Conservation (phyloP, 192 early-diverging fungal species). For the Backusella morwellensis region DNA sequence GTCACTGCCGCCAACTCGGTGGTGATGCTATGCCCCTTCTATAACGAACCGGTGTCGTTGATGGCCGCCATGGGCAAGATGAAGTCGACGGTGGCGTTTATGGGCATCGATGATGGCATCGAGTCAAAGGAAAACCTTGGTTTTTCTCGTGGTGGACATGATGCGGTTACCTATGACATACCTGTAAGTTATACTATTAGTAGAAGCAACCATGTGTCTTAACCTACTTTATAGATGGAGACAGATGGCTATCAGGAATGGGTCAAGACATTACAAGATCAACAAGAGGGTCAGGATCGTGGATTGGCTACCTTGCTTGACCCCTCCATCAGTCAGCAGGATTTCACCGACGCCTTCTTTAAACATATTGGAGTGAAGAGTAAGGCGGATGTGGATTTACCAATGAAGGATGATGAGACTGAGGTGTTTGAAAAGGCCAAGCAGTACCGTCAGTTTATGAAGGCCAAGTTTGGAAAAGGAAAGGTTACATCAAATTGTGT, state of each 20-base stretch:
- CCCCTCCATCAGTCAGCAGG: constrained; percentile 16
- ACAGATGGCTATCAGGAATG: constrained; percentile 9
- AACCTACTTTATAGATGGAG: background rate
- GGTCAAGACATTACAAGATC: constrained; percentile 19
- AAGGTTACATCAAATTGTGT: background rate
- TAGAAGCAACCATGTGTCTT: background rate
- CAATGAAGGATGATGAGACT: background rate
- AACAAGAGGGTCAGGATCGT: constrained; percentile 27
- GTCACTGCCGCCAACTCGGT: constrained; percentile 29
- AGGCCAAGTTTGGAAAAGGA: constrained; percentile 13
- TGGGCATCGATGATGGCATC: constrained; percentile 13
- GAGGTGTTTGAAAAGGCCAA: background rate
- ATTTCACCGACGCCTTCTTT: constrained; percentile 40
- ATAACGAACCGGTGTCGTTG: constrained; percentile 48
- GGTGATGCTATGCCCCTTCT: constrained; percentile 43
- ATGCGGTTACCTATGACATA: constrained; percentile 9
- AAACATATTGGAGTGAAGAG: constrained; percentile 9
- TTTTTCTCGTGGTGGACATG: constrained; percentile 16
- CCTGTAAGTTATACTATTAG: background rate
- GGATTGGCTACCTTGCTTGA: constrained; percentile 21
- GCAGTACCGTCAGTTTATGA: constrained; percentile 21
- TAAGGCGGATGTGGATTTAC: background rate
- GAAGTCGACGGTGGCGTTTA: constrained; percentile 35
- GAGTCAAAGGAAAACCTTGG: constrained; percentile 13
- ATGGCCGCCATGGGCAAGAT: constrained; percentile 52